Conservation (phyloP, 2,329 filamentous ascomycete genomes). For the Aspergillus sp. region DNA sequence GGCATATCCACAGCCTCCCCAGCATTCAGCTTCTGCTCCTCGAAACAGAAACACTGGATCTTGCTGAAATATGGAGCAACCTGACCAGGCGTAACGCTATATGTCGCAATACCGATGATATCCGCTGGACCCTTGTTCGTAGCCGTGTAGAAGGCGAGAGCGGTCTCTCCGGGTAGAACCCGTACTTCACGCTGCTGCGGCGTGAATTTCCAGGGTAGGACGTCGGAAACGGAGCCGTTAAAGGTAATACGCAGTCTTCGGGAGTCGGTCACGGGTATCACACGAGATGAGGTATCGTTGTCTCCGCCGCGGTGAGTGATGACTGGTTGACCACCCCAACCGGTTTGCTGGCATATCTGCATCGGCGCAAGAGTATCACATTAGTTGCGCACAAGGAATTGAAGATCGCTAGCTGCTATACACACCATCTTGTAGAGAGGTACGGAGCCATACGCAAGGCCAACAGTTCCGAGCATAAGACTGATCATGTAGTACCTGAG, state of each 20-base stretch:
- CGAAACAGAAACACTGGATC: slow-evolving; percentile 99
- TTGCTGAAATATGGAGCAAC: slow-evolving; percentile 98
- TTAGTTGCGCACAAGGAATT: not conserved
- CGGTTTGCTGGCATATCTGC: slow-evolving; percentile 47
- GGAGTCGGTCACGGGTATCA: slow-evolving; percentile 71
- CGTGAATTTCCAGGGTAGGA: slow-evolving; percentile 93
- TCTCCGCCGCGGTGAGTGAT: slow-evolving; percentile 65
- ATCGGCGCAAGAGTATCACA: not conserved
- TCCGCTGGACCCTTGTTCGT: slow-evolving; percentile 85
- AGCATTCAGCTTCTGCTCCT: slow-evolving; percentile 88
- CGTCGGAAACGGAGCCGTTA: slow-evolving; percentile 88
- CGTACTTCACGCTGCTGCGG: slow-evolving; percentile 96
- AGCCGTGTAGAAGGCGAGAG: slow-evolving; percentile 93
- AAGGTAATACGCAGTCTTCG: slow-evolving; percentile 92
- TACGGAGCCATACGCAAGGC: slow-evolving; percentile 59
- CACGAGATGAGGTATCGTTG: slow-evolving; percentile 64
- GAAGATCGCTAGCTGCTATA: not conserved
- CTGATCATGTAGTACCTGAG: slow-evolving; percentile 58
- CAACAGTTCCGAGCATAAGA: slow-evolving; percentile 56
- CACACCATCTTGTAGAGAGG: slow-evolving; percentile 61
- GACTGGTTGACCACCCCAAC: slow-evolving; percentile 89
- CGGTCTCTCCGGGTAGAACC: slow-evolving; percentile 91
- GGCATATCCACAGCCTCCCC: slow-evolving; percentile 99
- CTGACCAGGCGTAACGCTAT: slow-evolving; percentile 92
- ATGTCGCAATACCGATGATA: slow-evolving; percentile 96